Evolutionary conservation across 2,329 filamentous ascomycete species (phyloP), one percentile per base, ranked within the genome.

Genomic region (Cladosporium velox): DNA sequence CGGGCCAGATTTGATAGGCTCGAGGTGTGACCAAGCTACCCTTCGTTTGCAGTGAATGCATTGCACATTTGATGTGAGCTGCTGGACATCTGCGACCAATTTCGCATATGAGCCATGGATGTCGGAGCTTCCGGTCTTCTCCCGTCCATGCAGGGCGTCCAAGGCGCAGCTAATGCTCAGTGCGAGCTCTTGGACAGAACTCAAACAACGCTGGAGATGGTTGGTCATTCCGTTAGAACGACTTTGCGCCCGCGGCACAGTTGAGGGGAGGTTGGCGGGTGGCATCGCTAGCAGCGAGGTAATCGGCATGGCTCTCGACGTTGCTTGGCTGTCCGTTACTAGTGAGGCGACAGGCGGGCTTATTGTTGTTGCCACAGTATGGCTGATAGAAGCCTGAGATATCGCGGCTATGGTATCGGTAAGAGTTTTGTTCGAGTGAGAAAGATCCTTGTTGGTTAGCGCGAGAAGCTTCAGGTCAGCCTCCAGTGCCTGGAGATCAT

Each of bases 161-260:
- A 64, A 15, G 6, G 60, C 60, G 26, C 49, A 64, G 10, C 34
- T n/a, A 15, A 64, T 44, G 6, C 34, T 55, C 21, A 28, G 2
- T 26, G 60, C 60, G 30, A 64, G 60, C 14, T 64, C 60, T 55
- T 64, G 60, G 1, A 64, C 60, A 15, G 60, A 52, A 0, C 47
- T 8, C 60, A 64, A 57, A 41, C 60, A 64, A 6, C 51, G 49
- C 10, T 44, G 49, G 15, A 64, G n/a, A 10, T 55, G 49, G 12
- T 47, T 18, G 15, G 24, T 41, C 24, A 41, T 38, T 5, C 2
- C 21, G 4, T 26, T 34, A 28, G 28, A 15, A 14, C 44, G n/a
- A 7, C 26, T 12, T 30, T 30, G 14, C 3, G 21, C 11, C 24
- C 15, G 41, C 6, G n/a, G 15, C 11, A 32, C 14, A 11, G n/a